phyloP scores from a whole-genome alignment of 257 asterid species.

The Ilex asprella region DNA sequence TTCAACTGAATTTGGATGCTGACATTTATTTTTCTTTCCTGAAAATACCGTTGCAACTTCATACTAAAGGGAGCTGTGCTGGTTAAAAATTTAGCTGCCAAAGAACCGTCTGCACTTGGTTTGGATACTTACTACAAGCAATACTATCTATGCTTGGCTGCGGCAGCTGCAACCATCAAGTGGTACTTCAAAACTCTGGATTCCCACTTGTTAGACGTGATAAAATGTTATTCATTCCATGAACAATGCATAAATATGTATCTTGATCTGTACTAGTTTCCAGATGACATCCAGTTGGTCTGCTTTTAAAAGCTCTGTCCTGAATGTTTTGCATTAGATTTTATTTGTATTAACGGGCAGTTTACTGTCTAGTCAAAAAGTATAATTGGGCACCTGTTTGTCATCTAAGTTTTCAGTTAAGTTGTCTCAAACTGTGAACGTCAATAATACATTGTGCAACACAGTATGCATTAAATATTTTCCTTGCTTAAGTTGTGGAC shows the following conservation, averaged over 20 bases:
- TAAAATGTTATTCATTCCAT: too few species aligned
- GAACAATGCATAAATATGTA: too few species aligned
- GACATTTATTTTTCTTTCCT: conserved; percentile 11
- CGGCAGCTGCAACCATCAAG: conserved; percentile 95
- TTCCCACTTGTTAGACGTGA: background rate
- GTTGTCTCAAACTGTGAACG: too few species aligned
- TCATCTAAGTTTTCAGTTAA: too few species aligned
- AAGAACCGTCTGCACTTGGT: conserved; percentile 94
- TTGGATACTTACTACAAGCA: conserved; percentile 88
- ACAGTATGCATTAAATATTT: background rate
- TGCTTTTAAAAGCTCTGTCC: too few species aligned
- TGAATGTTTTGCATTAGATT: too few species aligned
- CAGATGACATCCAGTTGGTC: too few species aligned
- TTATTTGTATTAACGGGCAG: too few species aligned
- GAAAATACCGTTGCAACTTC: conserved; percentile 15
- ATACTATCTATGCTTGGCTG: conserved; percentile 95
- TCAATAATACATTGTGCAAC: too few species aligned
- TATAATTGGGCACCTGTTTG: too few species aligned
- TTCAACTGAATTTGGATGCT: conserved; percentile 17
- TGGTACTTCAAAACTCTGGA: conserved; percentile 44
- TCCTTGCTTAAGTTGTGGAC: background rate
- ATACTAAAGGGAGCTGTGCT: conserved; percentile 68
- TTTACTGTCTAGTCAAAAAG: too few species aligned
- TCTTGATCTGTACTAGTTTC: too few species aligned
- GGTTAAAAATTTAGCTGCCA: conserved; percentile 82